A percentile compares a stretch with the other conserved stretches of the same genome.
Evolutionary conservation across 2,329 filamentous ascomycete genomes (phyloP).

Genomic region (Neofusicoccum kwambonambiense): DNA sequence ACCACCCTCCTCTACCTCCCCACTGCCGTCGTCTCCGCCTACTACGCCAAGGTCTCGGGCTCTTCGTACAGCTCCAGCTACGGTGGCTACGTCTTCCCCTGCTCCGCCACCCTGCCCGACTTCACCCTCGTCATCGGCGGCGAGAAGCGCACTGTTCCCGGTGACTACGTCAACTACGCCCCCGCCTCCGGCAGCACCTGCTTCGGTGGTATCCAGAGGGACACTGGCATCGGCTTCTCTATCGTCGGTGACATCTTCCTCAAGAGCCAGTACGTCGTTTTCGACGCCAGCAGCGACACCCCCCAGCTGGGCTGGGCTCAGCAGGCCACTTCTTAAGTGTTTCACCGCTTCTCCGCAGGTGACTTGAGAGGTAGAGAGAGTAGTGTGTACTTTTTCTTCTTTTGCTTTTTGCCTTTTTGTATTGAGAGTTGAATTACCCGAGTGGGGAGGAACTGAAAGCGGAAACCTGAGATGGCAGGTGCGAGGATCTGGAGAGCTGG

Average conservation of each 20-base stretch:
- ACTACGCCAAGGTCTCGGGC: slow-evolving; percentile 59
- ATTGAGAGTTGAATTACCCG: no score
- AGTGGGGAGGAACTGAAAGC: no score
- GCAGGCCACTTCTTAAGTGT: background rate
- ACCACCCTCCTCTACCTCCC: slow-evolving; percentile 66
- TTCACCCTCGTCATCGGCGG: slow-evolving; percentile 54
- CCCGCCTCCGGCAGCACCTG: slow-evolving; percentile 51
- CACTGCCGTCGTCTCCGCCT: slow-evolving; percentile 52
- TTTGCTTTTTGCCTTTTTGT: background rate
- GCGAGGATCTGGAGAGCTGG: background rate
- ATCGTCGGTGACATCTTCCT: slow-evolving; percentile 80
- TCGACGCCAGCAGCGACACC: slow-evolving; percentile 51
- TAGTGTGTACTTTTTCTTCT: background rate
- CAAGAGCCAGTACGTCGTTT: slow-evolving; percentile 72
- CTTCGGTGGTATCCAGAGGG: slow-evolving; percentile 73
- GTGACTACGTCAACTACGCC: slow-evolving; percentile 56
- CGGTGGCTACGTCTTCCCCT: slow-evolving; percentile 58
- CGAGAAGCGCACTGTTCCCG: slow-evolving; percentile 53
- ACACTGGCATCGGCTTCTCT: slow-evolving; percentile 56
- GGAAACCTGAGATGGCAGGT: no score
- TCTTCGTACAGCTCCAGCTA: slow-evolving; percentile 48
- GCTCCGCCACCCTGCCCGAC: slow-evolving; percentile 51
- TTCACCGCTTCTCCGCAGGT: background rate
- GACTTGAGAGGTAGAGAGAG: background rate
- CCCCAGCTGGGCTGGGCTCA: slow-evolving; percentile 40